Base-by-base conservation (phyloP, 2,329 filamentous ascomycete genomes). In the Colletotrichum sojae region DNA sequence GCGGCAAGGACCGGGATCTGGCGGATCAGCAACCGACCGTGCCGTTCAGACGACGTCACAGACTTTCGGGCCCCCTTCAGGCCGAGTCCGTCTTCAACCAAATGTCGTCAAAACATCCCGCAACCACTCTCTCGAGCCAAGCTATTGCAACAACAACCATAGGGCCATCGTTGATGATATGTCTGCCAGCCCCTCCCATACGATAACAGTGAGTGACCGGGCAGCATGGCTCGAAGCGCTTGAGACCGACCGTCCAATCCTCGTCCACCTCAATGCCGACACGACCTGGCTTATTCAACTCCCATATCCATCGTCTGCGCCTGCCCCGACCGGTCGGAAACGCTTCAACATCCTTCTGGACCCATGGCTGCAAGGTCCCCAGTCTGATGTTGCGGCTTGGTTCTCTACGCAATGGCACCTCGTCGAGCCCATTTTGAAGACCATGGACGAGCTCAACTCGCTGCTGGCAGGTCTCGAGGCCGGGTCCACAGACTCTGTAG, bases 201-300 rank as follows among this genome's bases (percentile, higher is more conserved):
- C 20, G 12, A 61, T 72, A 22, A 65, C 65, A n/a, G 45, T 71
- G 20, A 8, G 52, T 36, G 48, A 71, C 18, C 56, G 51, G 18
- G 5, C 39, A 13, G n/a, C 58, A 2, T 71, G 70, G 70, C 48
- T 59, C 6, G 43, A 49, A 16, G 68, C 70, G 1, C 53, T 61
- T 6, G 25, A 49, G 13, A 31, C 62, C 2, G 69, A 58, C 3
- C 76, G 78, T 13, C 79, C 82, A 15, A 70, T 91, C 48, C 83
- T 92, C 9, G 86, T 88, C 60, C 90, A 92, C 76, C 82, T 92
- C 39, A 92, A 91, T 76, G 89, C 86, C 72, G 90, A 92, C 78
- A 91, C 89, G 5, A 88, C 86, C 22, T 92, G 90, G 90, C 82
- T 92, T 2, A 79, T 92, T n/a, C 89, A 90, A 69, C 81, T 92